A percentile compares a stretch with the other conserved stretches of the same genome.
Conservation (phyloP, 148 eudicot species). For the Camellia sinensis region DNA sequence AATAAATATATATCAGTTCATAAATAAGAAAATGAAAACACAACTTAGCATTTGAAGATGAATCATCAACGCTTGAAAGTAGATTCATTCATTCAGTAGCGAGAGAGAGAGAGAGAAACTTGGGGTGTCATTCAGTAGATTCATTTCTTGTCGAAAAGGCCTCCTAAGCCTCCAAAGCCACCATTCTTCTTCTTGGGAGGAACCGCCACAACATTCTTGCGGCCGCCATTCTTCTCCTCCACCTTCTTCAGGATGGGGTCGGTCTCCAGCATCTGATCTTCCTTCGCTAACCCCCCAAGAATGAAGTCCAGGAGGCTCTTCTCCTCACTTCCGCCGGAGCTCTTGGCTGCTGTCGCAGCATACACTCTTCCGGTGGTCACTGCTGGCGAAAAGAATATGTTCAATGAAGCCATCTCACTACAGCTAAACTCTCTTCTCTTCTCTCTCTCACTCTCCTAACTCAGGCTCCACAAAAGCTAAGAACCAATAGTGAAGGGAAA, state of each 20-base stretch:
- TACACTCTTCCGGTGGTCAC: slow-evolving; percentile 37
- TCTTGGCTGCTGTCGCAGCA: slow-evolving; percentile 39
- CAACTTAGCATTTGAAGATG: slow-evolving; percentile 3
- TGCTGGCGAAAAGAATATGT: slow-evolving; percentile 36
- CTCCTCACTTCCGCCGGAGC: slow-evolving; percentile 51
- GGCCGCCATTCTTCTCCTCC: slow-evolving; percentile 42
- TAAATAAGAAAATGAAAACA: background rate
- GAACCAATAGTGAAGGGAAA: background rate
- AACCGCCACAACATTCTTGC: slow-evolving; percentile 39
- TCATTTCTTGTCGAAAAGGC: slow-evolving; percentile 67
- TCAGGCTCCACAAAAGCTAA: background rate
- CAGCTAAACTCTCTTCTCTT: background rate
- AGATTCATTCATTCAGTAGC: background rate
- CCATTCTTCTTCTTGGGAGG: slow-evolving; percentile 51
- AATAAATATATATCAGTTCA: background rate
- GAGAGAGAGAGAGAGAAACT: background rate
- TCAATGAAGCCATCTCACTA: slow-evolving; percentile 49
- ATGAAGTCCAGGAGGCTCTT: slow-evolving; percentile 53
- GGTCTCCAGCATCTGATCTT: slow-evolving; percentile 63
- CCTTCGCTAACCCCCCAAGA: slow-evolving; percentile 46
- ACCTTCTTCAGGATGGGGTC: slow-evolving; percentile 74
- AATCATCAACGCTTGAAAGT: background rate
- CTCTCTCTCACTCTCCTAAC: background rate
- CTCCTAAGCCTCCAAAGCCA: slow-evolving; percentile 52
- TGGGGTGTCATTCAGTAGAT: background rate